Conservation (phyloP, 306 rosid species). For the barrel medic (Medicago truncatula) region DNA sequence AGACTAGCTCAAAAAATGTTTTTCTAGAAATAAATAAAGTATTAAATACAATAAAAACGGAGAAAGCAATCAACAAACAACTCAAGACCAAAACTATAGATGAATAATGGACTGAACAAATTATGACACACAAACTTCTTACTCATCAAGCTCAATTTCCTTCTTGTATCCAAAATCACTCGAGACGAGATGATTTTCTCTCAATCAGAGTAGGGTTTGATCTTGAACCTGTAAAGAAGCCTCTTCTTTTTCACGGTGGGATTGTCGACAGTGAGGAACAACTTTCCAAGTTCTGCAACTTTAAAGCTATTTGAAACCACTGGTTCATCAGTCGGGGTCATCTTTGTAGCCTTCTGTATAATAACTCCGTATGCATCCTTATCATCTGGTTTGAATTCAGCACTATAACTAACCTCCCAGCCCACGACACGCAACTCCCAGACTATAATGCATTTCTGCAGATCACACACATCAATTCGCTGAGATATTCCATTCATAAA, state of each 20-base stretch:
- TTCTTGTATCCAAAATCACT: constrained; percentile 21
- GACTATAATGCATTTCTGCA: constrained; percentile 82
- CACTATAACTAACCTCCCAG: constrained; percentile 88
- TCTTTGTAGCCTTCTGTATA: constrained; percentile 78
- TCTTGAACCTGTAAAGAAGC: constrained; percentile 94
- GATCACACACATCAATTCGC: constrained; percentile 25
- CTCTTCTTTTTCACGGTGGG: constrained; percentile 82
- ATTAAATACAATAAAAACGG: constrained; percentile 35
- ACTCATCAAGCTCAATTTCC: constrained; percentile 41
- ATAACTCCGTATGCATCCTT: constrained; percentile 66
- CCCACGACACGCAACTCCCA: constrained; percentile 99
- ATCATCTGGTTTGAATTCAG: constrained; percentile 84
- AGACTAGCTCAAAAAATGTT: constrained; percentile 31
- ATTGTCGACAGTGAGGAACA: constrained; percentile 82
- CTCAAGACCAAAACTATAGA: constrained; percentile 44
- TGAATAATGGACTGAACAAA: constrained; percentile 40
- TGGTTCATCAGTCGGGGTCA: constrained; percentile 76
- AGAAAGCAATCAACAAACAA: constrained; percentile 52
- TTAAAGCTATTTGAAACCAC: constrained; percentile 70
- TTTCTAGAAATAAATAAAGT: constrained; percentile 21
- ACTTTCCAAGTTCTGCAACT: constrained; percentile 82
- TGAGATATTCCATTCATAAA: constrained; percentile 30
- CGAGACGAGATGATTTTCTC: constrained; percentile 11
- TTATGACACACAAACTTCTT: constrained; percentile 42
- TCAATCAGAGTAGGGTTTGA: constrained; percentile 66